Base-by-base conservation (phyloP, 768 basidiomycete genomes). In the Lentinula lateritia region DNA sequence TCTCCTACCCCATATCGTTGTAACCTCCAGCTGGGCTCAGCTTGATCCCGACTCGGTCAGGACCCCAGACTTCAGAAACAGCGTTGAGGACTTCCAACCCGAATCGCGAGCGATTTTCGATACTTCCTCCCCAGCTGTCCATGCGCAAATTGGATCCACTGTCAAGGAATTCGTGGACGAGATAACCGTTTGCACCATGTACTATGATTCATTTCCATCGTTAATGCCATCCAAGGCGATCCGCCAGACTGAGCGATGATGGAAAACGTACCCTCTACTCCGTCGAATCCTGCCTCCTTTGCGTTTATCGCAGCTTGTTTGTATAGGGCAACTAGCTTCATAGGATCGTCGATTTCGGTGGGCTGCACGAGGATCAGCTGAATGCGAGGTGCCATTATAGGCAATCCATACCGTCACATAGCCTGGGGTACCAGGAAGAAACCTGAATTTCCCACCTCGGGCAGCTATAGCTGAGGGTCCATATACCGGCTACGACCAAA, bases 91-190 rank as follows among this genome's bases (percentile, higher is more conserved):
- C 73, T 65, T 78, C 76, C 20, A 77, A 66, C 1, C 67, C 65
- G 67, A 82, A 81, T 6, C 78, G 67, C 1, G 69, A 64, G 18
- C 81, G 71, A 67, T 80, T 79, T 66, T 79, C 75, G 32, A 76
- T 52, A 12, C 70, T 71, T 0, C 80, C 80, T 10, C 81, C 81
- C 73, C 76, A 82, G 52, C 70, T 53, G 71, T 78, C 78, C 10
- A 72, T 76, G 32, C 77, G 74, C 38, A 70, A 63, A 70, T 80
- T 78, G 50, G 71, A 63, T 1, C 63, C 66, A 45, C 58, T 58
- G 62, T 75, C 72, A 41, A 76, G 61, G 68, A 78, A 77, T 60
- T 77, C 72, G 42, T 76, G 68, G 58, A 77, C 62, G 10, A 76
- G 68, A 67, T 76, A 76, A 10, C 73, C 73, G 56, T 68, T 69